Base-by-base conservation (phyloP, 2,329 filamentous ascomycete species). In the Cladosporium sp. region DNA sequence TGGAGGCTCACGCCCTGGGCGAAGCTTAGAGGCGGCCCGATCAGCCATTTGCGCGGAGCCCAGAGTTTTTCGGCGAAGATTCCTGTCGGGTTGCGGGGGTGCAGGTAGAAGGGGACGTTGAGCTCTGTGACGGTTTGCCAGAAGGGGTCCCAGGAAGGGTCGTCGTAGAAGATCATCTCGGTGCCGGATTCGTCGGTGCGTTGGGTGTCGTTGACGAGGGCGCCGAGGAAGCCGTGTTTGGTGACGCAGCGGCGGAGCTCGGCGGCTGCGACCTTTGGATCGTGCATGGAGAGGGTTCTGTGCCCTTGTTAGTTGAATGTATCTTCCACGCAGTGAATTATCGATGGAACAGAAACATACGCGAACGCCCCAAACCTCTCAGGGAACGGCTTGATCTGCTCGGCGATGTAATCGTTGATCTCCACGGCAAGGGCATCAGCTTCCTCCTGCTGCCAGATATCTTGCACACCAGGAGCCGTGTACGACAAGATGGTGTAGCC, bases 151-250 rank as follows among this genome's bases (percentile, higher is more conserved):
- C 77, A 86, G 53, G 79, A 74, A 0, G 76, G 72, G 7, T 74
- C 69, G 60, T 86, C 83, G 67, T 85, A 86, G 68, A 84, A 85
- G 62, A 85, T 69, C 71, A 82, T 78, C 19, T 76, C 75, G 50
- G 83, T 79, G 32, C 80, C 81, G 51, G 83, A 78, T 0, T 68
- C 55, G 3, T 80, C 80, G 13, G 79, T 73, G 22, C 78, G 76
- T 60, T 86, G 83, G 4, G 59, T 61, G 43, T 63, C 61, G 49
- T 65, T 65, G 5, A 69, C 59, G 0, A 69, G 56, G 3, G 64
- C 66, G 4, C 67, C 67, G 13, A 64, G 59, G 59, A 69, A 69
- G 18, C 65, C 64, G 39, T 60, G 70, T 53, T 82, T 64, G 1
- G 68, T 76, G 4, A 85, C 77, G 45, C 76, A 80, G 44, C 79